A percentile compares a stretch with the other conserved stretches of the same genome.
phyloP scores from a whole-genome alignment of 306 rosid species.

The Geum urbanum region DNA sequence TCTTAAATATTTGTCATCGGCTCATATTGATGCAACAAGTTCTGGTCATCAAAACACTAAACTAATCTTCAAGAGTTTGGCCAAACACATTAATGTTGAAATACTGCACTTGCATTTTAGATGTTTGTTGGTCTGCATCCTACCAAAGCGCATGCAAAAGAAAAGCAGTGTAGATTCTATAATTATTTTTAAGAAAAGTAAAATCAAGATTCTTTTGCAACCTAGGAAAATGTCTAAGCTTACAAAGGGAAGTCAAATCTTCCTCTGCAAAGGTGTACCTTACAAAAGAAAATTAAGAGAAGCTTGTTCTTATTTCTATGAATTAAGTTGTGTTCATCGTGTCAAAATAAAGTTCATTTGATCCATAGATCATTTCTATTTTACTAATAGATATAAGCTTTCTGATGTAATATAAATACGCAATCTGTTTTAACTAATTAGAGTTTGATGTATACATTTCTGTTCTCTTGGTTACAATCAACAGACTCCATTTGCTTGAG shows the following conservation, averaged over 20 bases:
- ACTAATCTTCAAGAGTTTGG: neutral
- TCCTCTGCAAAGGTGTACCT: neutral
- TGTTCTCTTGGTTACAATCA: conserved; percentile 23
- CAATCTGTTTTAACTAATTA: neutral
- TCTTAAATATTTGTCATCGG: neutral
- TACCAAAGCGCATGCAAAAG: neutral
- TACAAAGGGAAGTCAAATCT: neutral
- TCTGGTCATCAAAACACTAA: neutral
- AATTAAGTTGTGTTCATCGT: too few relatives aligned
- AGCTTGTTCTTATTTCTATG: neutral
- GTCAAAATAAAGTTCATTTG: neutral
- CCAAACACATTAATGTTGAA: neutral
- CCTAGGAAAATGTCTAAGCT: neutral
- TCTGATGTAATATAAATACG: neutral
- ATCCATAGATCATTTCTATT: neutral
- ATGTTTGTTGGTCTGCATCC: neutral
- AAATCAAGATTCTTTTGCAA: neutral
- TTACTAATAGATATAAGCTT: neutral
- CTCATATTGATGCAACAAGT: neutral
- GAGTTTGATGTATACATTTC: conserved; percentile 6
- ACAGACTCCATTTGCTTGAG: conserved; percentile 73
- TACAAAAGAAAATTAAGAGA: neutral
- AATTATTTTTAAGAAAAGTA: neutral
- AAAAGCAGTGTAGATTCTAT: neutral
- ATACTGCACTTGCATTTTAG: neutral